Evolutionary conservation across 345 rosid genomes (phyloP), one percentile per base, ranked within the genome.

Genomic region (Linum tenue): DNA sequence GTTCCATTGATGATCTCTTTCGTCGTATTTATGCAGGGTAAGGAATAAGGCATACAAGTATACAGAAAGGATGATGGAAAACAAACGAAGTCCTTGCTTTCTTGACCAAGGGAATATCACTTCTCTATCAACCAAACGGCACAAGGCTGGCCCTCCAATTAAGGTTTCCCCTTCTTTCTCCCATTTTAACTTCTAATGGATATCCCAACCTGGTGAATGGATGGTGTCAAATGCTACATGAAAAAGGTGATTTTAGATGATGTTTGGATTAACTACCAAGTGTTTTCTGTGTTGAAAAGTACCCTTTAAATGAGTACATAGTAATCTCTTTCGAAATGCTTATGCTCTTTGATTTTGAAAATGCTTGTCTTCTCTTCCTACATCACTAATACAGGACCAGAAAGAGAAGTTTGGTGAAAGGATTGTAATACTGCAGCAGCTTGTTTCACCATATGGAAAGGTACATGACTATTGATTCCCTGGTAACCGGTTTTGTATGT

Each of bases 381-480:
- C 48, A 56, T 64, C 63, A 48, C 31, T 73, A 63, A 43, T 75
- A 65, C 64, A 90, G 92, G 96, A 90, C 74, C 81, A 85, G 75
- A 94, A 94, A 69, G 97, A 86, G 79, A 94, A 94, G 75, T 69
- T 90, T 3, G 92, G 99, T 62, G 97, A 90, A 66, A 85, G 89
- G 31, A 85, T 94, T 38, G 81, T 84, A 42, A 85, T 91, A 74
- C 82, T 94, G 75, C 99, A 90, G 76, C 96, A 90, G 64, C 91
- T 90, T 61, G 99, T 92, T 75, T 92, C 99, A 7, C 99, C 97
- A 0, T 88, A 86, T 50, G 99, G 99, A 70, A 94, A 94, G 99
- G 99, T 90, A 80, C 5, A 6, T 40, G 31, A 36, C 57, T 3
- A 35, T 31, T 72, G 40, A 38, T 44, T 63, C 59, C 16, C 15